These are phyloP conservation scores for Sistotremastrum suecicum DNA, from an alignment of 768 basidiomycete genomes.

Conservation along the genomic window DNA sequence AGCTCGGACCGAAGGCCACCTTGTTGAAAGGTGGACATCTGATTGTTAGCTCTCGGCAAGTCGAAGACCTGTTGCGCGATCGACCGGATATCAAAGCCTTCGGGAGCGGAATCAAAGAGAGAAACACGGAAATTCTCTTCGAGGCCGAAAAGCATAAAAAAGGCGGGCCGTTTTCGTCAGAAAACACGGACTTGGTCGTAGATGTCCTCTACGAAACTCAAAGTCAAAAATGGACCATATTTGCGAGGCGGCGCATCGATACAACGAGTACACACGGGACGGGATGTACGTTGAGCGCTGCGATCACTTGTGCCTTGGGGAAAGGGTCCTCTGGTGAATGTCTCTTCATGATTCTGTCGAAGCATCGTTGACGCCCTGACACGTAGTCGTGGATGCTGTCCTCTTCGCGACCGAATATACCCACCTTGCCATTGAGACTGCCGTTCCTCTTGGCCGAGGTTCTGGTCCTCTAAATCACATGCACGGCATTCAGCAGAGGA, in stretches of 20 bases:
- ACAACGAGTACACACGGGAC: conserved; percentile 80
- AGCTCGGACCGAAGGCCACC: conserved; percentile 38
- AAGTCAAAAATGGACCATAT: conserved; percentile 28
- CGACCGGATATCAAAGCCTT: conserved; percentile 24
- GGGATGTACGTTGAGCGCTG: conserved; percentile 82
- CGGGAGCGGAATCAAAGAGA: conserved; percentile 30
- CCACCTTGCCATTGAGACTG: conserved; percentile 56
- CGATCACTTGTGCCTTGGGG: conserved; percentile 56
- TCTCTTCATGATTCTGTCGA: neutral
- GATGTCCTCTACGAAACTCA: conserved; percentile 40
- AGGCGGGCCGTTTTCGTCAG: no score
- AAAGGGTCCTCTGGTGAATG: conserved; percentile 29
- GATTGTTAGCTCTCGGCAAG: conserved; percentile 27
- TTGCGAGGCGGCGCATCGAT: conserved; percentile 45
- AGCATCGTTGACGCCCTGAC: no score
- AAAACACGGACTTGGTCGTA: conserved; percentile 31
- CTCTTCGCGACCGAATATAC: conserved; percentile 55
- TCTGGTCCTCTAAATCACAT: conserved; percentile 82
- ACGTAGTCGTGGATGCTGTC: conserved; percentile 42
- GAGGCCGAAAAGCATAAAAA: conserved; percentile 7
- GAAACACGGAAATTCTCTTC: conserved; percentile 54
- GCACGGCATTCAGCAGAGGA: conserved; percentile 35
- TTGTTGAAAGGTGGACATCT: conserved; percentile 84
- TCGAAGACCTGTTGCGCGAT: conserved; percentile 19
- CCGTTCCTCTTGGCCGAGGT: conserved; percentile 54